phyloP scores from a whole-genome alignment of 176 grass and related monocot species.

The Poa pratensis region DNA sequence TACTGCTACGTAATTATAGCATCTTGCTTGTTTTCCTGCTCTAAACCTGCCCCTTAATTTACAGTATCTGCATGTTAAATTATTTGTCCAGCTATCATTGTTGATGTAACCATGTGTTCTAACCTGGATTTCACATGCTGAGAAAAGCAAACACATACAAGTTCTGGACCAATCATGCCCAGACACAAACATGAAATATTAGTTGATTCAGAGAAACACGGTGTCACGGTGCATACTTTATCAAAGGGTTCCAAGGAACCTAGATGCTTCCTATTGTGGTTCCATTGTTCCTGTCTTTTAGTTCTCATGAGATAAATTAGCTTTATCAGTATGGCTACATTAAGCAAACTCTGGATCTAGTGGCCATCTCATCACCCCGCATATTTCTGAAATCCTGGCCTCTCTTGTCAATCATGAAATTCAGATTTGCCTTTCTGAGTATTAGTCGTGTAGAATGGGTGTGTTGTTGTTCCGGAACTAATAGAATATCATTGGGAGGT shows the following conservation, averaged over 20 bases:
- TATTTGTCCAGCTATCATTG: neutral
- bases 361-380: constrained; percentile 25
- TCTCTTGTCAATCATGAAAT: constrained; percentile 22
- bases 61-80: neutral
- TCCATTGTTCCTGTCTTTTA: constrained; percentile 15
- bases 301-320: neutral
- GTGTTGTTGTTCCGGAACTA: neutral
- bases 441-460: constrained; percentile 35
- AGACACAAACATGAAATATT: neutral
- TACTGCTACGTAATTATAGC: neutral
- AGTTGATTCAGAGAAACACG: neutral
- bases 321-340: constrained; percentile 15
- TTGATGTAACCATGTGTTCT: constrained; percentile 29
- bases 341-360: constrained; percentile 23
- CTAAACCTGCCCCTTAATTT: neutral
- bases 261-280: constrained; percentile 34
- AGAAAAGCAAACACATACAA: constrained; percentile 10
- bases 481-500: constrained; percentile 2
- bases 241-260: neutral
- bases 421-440: constrained; percentile 28
- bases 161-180: constrained; percentile 33
- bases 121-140: constrained; percentile 34
- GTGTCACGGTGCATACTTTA: constrained; percentile 12
- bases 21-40: neutral
- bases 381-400: constrained; percentile 14